Evolutionary conservation across 1,284 basidiomycete genomes (phyloP), one percentile per base, ranked within the genome.

Genomic region (Schizophyllum amplum): DNA sequence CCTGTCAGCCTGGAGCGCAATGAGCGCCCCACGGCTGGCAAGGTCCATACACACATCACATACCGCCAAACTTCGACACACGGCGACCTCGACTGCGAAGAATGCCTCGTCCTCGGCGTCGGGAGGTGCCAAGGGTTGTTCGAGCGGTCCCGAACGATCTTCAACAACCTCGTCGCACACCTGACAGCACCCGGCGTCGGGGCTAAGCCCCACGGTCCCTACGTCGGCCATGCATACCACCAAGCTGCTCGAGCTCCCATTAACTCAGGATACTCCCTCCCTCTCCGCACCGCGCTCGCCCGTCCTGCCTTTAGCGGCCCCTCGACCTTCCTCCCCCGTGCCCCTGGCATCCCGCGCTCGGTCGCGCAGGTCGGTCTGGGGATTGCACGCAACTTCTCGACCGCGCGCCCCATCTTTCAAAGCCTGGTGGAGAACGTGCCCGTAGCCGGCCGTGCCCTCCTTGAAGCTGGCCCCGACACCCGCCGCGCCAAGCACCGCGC

Each of bases 361-460:
- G 71, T 83, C 21, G 68, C 79, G 0, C 83, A 90, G 59, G 79
- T 91, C 23, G 88, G 88, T 6, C 72, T 91, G 0, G 87, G 86
- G 26, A 80, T 79, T 0, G 85, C 84, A 1, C 75, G 88, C 52
- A 87, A 83, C 65, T 91, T 91, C 69, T 82, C 81, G 24, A 81
- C 84, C 4, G 77, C 75, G 5, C 79, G 86, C 1, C 85, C 87
- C 3, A 77, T 90, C 55, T 90, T 91, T 75, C 83, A 89, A 68
- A 83, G 85, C 64, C 67, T 91, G 24, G 80, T 80, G 1, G 81
- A 91, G 67, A 91, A 91, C 66, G 82, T 89, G 1, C 88, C 88
- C 5, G 70, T 91, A 21, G 76, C 80, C 0, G 81, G 77, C 9
- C 79, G 88, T 33, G 81, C 88, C 1, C 72, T 90, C 42, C 83